These are phyloP conservation scores for Cephalotrichum gorgonifer DNA, from an alignment of 2,329 filamentous ascomycete genomes.

Conservation along the genomic window DNA sequence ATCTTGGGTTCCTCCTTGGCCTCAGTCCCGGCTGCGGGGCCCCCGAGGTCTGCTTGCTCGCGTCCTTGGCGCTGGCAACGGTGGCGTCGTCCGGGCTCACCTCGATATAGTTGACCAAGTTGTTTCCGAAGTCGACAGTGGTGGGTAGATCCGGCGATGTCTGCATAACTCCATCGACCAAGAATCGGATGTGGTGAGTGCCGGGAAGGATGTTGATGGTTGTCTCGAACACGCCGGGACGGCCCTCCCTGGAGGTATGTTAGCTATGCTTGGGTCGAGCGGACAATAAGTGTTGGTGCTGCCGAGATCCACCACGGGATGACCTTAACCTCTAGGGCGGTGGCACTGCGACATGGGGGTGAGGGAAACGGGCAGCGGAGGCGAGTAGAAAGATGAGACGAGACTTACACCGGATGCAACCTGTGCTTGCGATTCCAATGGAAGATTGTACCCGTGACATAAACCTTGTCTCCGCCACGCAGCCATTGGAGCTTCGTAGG, in stretches of 20 bases:
- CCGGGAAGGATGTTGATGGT: constrained; percentile 79
- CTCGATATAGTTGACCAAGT: constrained; percentile 97
- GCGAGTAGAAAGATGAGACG: neutral
- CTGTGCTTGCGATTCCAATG: constrained; percentile 94
- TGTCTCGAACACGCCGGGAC: constrained; percentile 59
- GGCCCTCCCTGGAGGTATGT: constrained; percentile 33
- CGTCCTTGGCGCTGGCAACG: constrained; percentile 15
- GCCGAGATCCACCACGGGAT: too few species aligned
- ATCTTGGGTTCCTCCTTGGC: constrained; percentile 26
- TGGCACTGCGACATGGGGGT: too few species aligned
- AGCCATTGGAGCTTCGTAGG: constrained; percentile 82
- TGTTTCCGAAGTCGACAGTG: constrained; percentile 95
- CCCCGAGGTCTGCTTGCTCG: constrained; percentile 9
- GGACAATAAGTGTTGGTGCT: constrained; percentile 8
- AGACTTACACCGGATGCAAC: constrained; percentile 70
- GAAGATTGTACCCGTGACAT: constrained; percentile 94
- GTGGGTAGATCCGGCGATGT: constrained; percentile 82
- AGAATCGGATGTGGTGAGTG: constrained; percentile 92
- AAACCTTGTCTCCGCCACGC: constrained; percentile 75
- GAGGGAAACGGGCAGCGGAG: too few species aligned
- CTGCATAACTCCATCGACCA: constrained; percentile 89
- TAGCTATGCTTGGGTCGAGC: constrained; percentile 5
- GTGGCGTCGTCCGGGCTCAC: constrained; percentile 66
- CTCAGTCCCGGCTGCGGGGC: neutral
- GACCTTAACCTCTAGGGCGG: neutral